Evolutionary conservation across 495 filamentous ascomycete genomes (phyloP), one percentile per base, ranked within the genome.

Genomic region (Hamigera avellanea): DNA sequence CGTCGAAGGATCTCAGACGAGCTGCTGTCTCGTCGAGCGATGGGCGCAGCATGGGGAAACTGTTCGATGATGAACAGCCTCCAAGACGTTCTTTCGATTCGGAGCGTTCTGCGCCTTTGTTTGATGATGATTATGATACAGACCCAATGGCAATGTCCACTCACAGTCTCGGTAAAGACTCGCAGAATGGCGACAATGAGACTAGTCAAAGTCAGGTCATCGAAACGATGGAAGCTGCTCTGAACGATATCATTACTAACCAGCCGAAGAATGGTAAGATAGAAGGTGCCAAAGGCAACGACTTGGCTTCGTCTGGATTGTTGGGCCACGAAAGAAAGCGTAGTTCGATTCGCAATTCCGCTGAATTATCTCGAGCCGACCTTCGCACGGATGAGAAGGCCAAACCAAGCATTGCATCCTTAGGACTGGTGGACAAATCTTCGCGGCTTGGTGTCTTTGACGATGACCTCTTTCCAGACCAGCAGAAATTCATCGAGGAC

Each of bases 241-340:
- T 99, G n/a, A 93, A 83, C 48, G 82, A 87, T 43, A 99, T 99
- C 35, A 83, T 99, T 55, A 86, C 86, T 39, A 77, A 85, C 37
- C 71, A 81, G 32, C 68, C 72, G 1, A 78, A 76, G 31, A 75
- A 73, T 10, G 72, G 76, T 34, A 73, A 72, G 36, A 61, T 69
- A 1, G 80, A 85, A 38, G 80, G 82, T 32, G 46, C 77, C 21
- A 70, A 68, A 40, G 66, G 64, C 18, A 72, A 66, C 14, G 53
- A 81, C 7, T 70, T 73, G 44, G 67, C 67, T 13, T 45, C 53
- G 19, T 44, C 59, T 17, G 39, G 41, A 3, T 46, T 56, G 0
- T 52, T 56, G 15, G 62, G 68, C 26, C 61, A 73, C 32, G 66
- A 70, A 8, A 62, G 57, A 13, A 57, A 62, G 26, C 50, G 68